A percentile compares a stretch with the other conserved stretches of the same genome.
phyloP scores from a whole-genome alignment of 2,329 filamentous ascomycete genomes.

The Orbilia javanica region DNA sequence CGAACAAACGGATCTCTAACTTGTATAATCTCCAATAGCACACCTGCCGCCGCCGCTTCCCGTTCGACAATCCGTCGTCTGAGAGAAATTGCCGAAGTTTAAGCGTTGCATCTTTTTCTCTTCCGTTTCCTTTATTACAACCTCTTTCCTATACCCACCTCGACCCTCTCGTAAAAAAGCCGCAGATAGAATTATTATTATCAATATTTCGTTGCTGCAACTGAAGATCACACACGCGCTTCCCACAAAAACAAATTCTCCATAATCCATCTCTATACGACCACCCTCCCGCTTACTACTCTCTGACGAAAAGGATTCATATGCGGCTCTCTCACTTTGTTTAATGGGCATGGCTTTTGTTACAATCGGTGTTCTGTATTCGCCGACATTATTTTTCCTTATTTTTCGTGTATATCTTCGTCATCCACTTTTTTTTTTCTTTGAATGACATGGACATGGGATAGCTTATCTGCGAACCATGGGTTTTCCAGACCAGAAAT shows the following conservation, averaged over 20 bases:
- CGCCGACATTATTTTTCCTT: conserved; percentile 22
- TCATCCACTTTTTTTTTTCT: conserved; percentile 17
- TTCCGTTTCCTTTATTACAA: conserved; percentile 38
- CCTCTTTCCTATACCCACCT: conserved; percentile 53
- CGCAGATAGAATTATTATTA: conserved; percentile 55
- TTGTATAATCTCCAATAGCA: conserved; percentile 70
- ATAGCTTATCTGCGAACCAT: conserved; percentile 36
- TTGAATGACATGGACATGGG: conserved; percentile 53
- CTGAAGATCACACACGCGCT: neutral
- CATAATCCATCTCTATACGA: conserved; percentile 52
- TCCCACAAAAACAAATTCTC: too few species aligned
- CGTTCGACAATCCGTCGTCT: conserved; percentile 96
- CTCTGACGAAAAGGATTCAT: conserved; percentile 42
- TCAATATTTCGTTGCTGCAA: conserved; percentile 19
- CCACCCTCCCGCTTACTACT: conserved; percentile 20
- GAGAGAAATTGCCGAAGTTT: conserved; percentile 97
- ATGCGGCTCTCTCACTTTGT: conserved; percentile 56
- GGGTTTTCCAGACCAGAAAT: conserved; percentile 40
- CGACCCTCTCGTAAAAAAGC: conserved; percentile 37
- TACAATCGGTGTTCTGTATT: conserved; percentile 48
- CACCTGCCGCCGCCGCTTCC: conserved; percentile 91
- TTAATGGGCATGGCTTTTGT: conserved; percentile 59
- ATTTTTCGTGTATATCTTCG: conserved; percentile 55
- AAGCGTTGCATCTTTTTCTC: conserved; percentile 65
- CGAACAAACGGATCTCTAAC: neutral